These are phyloP conservation scores for Celoporthe dispersa DNA, from an alignment of 2,329 filamentous ascomycete genomes.

Conservation along the genomic window DNA sequence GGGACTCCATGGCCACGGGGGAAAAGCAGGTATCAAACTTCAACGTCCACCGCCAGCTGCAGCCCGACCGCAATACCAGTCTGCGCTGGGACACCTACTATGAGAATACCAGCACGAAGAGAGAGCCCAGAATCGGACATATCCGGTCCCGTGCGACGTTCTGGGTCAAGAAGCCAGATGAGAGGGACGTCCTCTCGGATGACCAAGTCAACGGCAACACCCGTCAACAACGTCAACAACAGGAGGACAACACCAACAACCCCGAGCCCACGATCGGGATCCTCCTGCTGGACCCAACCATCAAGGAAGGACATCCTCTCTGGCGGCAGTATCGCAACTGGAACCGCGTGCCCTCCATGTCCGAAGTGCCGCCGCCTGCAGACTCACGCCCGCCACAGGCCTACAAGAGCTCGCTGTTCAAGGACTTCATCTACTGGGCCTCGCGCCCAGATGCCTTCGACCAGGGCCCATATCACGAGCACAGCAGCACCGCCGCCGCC, in stretches of 20 bases:
- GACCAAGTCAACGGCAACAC: constrained; percentile 21
- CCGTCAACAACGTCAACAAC: not conserved
- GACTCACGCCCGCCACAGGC: not conserved
- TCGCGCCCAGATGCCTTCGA: constrained; percentile 29
- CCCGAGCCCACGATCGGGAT: constrained; percentile 26
- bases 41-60: constrained; percentile 35
- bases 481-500: not conserved
- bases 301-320: constrained; percentile 26
- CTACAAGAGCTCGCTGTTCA: constrained; percentile 28
- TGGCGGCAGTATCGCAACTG: constrained; percentile 37
- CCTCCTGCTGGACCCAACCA: constrained; percentile 23
- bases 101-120: not conserved
- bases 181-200: constrained; percentile 2
- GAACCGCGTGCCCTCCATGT: constrained; percentile 22
- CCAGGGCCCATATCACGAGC: not conserved
- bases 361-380: constrained; percentile 2
- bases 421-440: constrained; percentile 37
- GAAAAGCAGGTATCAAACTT: constrained; percentile 28
- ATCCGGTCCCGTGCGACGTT: constrained; percentile 35
- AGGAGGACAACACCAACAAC: not conserved
- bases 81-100: constrained; percentile 33
- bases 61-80: constrained; percentile 34
- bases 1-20: constrained; percentile 23
- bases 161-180: constrained; percentile 32
- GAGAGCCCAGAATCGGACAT: constrained; percentile 31